phyloP scores from a whole-genome alignment of 495 filamentous ascomycete species.

The Staphylotrichum tortipilum region DNA sequence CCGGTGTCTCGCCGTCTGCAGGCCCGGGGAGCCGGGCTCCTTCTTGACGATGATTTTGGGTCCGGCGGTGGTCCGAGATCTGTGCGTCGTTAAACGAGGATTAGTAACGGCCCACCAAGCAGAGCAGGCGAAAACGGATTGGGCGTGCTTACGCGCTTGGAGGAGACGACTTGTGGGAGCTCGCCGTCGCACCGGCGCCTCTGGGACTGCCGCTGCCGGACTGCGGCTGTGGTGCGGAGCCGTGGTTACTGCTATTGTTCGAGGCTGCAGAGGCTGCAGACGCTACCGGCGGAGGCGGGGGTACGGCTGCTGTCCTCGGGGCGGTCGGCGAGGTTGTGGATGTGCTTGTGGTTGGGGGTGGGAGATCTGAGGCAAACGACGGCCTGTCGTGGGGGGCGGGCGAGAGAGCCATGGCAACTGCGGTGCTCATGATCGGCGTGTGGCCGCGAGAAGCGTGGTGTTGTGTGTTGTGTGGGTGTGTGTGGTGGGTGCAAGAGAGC shows the following conservation, averaged over 20 bases:
- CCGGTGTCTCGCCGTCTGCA: conserved; percentile 63
- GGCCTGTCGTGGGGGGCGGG: conserved; percentile 51
- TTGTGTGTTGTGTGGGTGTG: no score
- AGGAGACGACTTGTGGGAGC: conserved; percentile 39
- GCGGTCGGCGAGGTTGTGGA: conserved; percentile 36
- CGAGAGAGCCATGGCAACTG: conserved; percentile 51
- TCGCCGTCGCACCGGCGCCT: conserved; percentile 30
- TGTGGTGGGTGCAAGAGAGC: conserved; percentile 1
- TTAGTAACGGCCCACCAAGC: conserved; percentile 11
- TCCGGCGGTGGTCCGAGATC: conserved; percentile 43
- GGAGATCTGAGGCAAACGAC: conserved; percentile 40
- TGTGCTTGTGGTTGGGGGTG: conserved; percentile 36
- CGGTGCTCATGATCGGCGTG: conserved; percentile 45
- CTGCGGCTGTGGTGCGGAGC: conserved; percentile 28
- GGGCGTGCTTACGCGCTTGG: conserved; percentile 40
- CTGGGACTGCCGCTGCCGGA: conserved; percentile 44
- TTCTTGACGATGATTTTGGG: conserved; percentile 94
- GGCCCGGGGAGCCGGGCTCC: conserved; percentile 78
- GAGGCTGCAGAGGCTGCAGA: conserved; percentile 29
- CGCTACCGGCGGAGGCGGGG: conserved; percentile 24
- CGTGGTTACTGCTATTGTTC: conserved; percentile 28
- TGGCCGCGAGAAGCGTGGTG: neutral
- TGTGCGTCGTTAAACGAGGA: conserved; percentile 24
- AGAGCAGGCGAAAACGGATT: neutral
- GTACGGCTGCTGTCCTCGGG: conserved; percentile 34